These are phyloP conservation scores for Hyaloscypha hepaticicola DNA, from an alignment of 495 filamentous ascomycete genomes.

Conservation along the genomic window DNA sequence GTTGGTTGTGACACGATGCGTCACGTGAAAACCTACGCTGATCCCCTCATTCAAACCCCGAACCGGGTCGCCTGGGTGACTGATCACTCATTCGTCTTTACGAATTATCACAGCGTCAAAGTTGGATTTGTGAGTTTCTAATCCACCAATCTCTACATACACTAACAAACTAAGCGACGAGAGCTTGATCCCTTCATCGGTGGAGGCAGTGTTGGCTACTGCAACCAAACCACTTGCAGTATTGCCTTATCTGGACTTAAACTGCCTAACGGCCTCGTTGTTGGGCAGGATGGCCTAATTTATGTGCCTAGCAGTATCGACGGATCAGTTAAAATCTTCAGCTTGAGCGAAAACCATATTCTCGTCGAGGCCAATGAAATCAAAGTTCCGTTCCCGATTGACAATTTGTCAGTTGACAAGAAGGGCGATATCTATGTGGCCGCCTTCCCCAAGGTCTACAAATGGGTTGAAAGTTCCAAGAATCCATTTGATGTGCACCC, in stretches of 20 bases:
- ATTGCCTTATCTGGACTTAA: conserved; percentile 28
- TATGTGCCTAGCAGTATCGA: conserved; percentile 36
- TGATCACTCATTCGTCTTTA: conserved; percentile 34
- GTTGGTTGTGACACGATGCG: conserved; percentile 21
- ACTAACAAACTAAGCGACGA: conserved; percentile 25
- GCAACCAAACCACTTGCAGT: conserved; percentile 25
- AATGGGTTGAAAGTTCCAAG: conserved; percentile 8
- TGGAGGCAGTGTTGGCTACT: conserved; percentile 34
- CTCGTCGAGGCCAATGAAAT: conserved; percentile 33
- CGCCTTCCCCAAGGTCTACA: conserved; percentile 31
- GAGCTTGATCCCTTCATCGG: conserved; percentile 29
- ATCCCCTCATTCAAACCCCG: conserved; percentile 36
- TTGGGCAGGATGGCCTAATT: conserved; percentile 33
- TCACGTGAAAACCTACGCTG: conserved; percentile 35
- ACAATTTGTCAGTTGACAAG: conserved; percentile 41
- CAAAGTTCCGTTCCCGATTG: conserved; percentile 32
- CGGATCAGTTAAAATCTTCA: conserved; percentile 33
- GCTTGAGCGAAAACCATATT: conserved; percentile 23
- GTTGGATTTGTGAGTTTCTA: conserved; percentile 29
- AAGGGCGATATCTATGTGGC: conserved; percentile 40
- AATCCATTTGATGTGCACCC: conserved; percentile 11
- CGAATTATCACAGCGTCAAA: conserved; percentile 40
- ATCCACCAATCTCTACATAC: background rate
- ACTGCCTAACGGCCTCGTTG: conserved; percentile 38
- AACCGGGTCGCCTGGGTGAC: conserved; percentile 37